These are phyloP conservation scores for Penicillium sp. DNA, from an alignment of 2,329 filamentous ascomycete species.

Conservation along the genomic window DNA sequence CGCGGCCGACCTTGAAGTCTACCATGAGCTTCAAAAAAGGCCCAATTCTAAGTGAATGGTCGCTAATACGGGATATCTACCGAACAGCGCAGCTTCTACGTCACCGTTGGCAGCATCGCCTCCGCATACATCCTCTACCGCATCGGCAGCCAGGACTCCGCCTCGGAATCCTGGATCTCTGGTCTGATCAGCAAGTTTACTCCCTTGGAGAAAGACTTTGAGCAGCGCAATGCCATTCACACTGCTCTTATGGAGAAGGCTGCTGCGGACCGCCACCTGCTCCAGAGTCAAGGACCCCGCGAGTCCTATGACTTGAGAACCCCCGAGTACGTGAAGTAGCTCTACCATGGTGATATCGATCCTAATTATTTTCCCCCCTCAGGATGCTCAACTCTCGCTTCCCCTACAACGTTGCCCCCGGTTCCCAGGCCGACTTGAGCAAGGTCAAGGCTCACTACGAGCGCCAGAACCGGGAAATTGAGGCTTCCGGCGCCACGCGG, in stretches of 20 bases:
- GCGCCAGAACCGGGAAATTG: slow-evolving; percentile 55
- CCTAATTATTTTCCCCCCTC: slow-evolving; percentile 3
- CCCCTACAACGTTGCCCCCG: slow-evolving; percentile 64
- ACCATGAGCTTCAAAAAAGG: slow-evolving; percentile 6
- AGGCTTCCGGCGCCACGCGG: slow-evolving; percentile 54
- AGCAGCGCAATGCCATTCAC: slow-evolving; percentile 59
- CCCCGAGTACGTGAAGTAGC: slow-evolving; percentile 58
- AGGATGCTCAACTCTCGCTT: slow-evolving; percentile 63
- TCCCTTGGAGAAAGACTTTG: slow-evolving; percentile 53
- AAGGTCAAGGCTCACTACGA: slow-evolving; percentile 63
- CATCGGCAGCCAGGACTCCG: slow-evolving; percentile 39
- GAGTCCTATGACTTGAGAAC: slow-evolving; percentile 56
- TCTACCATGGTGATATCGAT: neutral
- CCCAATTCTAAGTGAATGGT: slow-evolving; percentile 6
- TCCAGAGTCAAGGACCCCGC: slow-evolving; percentile 45
- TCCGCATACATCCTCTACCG: slow-evolving; percentile 45
- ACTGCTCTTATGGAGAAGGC: slow-evolving; percentile 62
- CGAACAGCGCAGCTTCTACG: slow-evolving; percentile 48
- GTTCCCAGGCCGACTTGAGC: slow-evolving; percentile 59
- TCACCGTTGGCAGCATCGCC: slow-evolving; percentile 44
- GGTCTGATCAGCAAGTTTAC: slow-evolving; percentile 56
- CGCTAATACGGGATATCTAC: slow-evolving; percentile 19
- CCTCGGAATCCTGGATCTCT: slow-evolving; percentile 42
- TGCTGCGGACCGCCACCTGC: slow-evolving; percentile 61
- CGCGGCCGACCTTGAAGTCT: slow-evolving; percentile 8